Conservation (phyloP, 2,329 filamentous ascomycete species). For the Colletotrichum somersetense region DNA sequence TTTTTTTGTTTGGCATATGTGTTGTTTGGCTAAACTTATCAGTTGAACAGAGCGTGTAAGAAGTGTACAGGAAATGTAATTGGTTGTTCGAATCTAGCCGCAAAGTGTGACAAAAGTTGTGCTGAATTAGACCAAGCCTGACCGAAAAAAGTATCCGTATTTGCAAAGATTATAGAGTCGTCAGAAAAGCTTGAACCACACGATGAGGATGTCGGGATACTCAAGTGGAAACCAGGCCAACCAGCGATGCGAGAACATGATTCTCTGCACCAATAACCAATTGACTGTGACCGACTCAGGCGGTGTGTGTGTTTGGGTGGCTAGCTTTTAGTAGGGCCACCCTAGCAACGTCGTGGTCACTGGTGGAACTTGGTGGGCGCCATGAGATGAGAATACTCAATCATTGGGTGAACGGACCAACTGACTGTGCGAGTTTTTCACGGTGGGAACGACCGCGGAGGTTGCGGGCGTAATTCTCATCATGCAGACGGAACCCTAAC, state of each 20-base stretch:
- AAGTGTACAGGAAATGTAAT: fast-evolving
- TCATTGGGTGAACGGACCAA: slow-evolving; percentile 6
- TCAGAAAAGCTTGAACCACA: neutral
- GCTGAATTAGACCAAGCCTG: too few species aligned
- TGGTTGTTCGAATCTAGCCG: too few species aligned
- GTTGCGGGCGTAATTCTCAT: neutral
- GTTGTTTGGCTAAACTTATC: neutral
- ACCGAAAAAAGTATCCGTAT: too few species aligned
- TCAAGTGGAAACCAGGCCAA: too few species aligned
- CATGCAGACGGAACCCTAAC: slow-evolving; percentile 22
- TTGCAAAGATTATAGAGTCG: neutral
- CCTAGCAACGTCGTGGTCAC: neutral
- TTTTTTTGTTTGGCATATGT: too few species aligned
- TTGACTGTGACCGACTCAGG: neutral
- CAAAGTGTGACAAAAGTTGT: too few species aligned
- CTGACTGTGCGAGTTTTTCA: neutral
- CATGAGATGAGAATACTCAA: neutral
- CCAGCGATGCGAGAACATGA: neutral
- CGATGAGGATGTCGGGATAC: too few species aligned
- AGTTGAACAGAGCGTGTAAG: too few species aligned
- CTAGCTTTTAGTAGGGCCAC: neutral
- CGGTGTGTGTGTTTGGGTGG: neutral
- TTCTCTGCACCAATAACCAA: neutral
- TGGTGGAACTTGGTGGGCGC: slow-evolving; percentile 9
- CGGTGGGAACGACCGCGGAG: slow-evolving; percentile 13